Percentiles rank a stretch among this genome's conserved stretches.
Evolutionary conservation across 305 asterid genomes (phyloP).

Genomic region (Salvia sclarea): DNA sequence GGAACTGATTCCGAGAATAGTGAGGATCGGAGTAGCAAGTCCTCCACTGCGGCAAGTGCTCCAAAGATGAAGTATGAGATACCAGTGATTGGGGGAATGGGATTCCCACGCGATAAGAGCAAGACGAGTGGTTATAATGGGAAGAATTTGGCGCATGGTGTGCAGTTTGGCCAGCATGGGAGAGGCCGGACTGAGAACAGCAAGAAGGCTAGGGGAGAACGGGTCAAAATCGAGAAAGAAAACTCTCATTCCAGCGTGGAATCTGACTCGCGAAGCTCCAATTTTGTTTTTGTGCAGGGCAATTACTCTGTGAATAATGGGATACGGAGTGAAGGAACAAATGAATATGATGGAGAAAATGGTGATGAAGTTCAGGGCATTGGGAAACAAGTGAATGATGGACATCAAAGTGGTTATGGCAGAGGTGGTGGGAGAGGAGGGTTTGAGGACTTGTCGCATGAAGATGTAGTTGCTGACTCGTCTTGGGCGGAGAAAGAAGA

Average conservation of each 20-base stretch:
- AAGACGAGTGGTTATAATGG: constrained; percentile 46
- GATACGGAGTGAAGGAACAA: constrained; percentile 42
- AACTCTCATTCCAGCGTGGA: constrained; percentile 91
- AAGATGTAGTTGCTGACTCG: constrained; percentile 55
- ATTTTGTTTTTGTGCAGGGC: constrained; percentile 68
- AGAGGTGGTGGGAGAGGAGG: constrained; percentile 42
- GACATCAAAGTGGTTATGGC: constrained; percentile 41
- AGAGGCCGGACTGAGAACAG: constrained; percentile 46
- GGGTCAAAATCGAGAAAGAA: constrained; percentile 85
- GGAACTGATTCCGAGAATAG: constrained; percentile 65
- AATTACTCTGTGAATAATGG: constrained; percentile 51
- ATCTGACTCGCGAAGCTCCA: constrained; percentile 82
- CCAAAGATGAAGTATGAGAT: constrained; percentile 51
- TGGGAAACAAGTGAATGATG: constrained; percentile 39
- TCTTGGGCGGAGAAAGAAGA: constrained; percentile 55
- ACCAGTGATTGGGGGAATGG: constrained; percentile 42
- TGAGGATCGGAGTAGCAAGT: constrained; percentile 76
- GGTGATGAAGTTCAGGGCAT: constrained; percentile 51
- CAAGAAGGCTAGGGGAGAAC: constrained; percentile 68
- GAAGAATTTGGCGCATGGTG: constrained; percentile 42
- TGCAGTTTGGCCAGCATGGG: constrained; percentile 46
- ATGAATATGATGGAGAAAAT: constrained; percentile 51
- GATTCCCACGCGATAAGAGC: constrained; percentile 45
- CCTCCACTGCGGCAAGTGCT: constrained; percentile 76
- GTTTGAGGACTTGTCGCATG: constrained; percentile 47